Percentiles rank a stretch among this genome's conserved stretches.
These are phyloP conservation scores for Juncus inflexus DNA, from an alignment of 176 grass and related monocot species.

Conservation along the genomic window DNA sequence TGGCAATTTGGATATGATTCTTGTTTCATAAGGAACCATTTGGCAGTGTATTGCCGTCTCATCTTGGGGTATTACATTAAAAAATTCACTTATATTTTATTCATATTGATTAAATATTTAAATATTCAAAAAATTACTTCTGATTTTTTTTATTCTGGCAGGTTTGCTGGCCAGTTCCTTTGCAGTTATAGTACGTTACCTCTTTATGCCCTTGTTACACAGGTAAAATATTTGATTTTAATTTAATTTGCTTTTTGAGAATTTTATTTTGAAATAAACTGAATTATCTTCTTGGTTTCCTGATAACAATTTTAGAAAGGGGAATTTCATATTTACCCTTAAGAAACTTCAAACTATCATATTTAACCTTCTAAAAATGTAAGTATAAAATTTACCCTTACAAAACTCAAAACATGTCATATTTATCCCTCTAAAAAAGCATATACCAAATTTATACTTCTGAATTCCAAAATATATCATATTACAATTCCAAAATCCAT, in stretches of 20 bases:
- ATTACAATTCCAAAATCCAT: too few relatives aligned
- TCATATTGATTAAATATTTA: too few relatives aligned
- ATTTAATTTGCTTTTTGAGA: not conserved
- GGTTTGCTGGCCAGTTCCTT: slow-evolving; percentile 84
- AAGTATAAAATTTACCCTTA: too few relatives aligned
- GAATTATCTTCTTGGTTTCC: not conserved
- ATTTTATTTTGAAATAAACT: not conserved
- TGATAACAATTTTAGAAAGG: not conserved
- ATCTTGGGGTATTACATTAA: slow-evolving; percentile 59
- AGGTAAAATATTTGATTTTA: slow-evolving; percentile 44
- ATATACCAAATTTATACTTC: too few relatives aligned
- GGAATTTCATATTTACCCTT: too few relatives aligned
- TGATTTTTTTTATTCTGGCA: slow-evolving; percentile 23
- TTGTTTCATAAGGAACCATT: slow-evolving; percentile 91
- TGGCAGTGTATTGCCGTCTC: slow-evolving; percentile 86
- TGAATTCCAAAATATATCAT: too few relatives aligned
- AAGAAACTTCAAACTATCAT: too few relatives aligned
- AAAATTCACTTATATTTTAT: too few relatives aligned
- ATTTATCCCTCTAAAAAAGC: too few relatives aligned
- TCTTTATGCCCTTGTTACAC: slow-evolving; percentile 81
- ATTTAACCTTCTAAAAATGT: too few relatives aligned
- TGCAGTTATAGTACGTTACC: slow-evolving; percentile 98
- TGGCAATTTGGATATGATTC: slow-evolving; percentile 99
- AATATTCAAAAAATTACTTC: not conserved
- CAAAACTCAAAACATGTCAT: too few relatives aligned